Base-by-base conservation (phyloP, 306 rosid genomes). In the Sphenostylis stenocarpa region DNA sequence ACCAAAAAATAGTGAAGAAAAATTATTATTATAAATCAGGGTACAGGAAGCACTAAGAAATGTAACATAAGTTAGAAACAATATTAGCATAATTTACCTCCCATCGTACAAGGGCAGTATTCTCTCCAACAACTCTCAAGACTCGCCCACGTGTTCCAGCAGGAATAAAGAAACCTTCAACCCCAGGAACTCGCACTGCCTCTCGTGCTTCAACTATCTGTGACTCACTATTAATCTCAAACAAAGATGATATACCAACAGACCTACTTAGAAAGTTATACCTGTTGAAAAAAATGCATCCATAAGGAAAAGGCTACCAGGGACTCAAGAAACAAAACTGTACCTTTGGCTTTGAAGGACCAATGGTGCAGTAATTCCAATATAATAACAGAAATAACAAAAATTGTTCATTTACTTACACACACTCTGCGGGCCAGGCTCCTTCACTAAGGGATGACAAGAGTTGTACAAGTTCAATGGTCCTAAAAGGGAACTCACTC, bases 381-480 rank as follows among this genome's bases (percentile, higher is more conserved):
- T 53, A 34, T 29, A 72, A 78, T 72, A 39, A 68, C 57, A 66
- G 9, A 70, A 75, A 41, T 73, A 68, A 73, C 62, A 79, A 26
- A 26, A 80, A 77, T 53, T 67, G 11, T 52, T 70, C 17, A 57
- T 74, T 67, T 72, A 87, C 97, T 92, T 80, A 92, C 98, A 86
- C 97, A 60, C 98, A 94, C 78, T 92, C 96, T 78, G 98, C 91
- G 24, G 98, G 89, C 98, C 97, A 94, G 34, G 87, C 60, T 76
- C 97, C 98, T 84, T 90, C 97, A 83, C 90, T 86, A n/a, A 94
- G 96, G 83, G 98, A 92, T 65, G 98, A 94, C 75, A 94, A 72
- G 80, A 92, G 81, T 61, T 58, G 91, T 44, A 94, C 87, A 74
- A 94, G 85, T 73, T 92, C 96, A 34, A 76, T 67, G 4, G 86